Evolutionary conservation across 2,329 filamentous ascomycete genomes (phyloP), one percentile per base, ranked within the genome.

Genomic region (Phaeoacremonium minimum): DNA sequence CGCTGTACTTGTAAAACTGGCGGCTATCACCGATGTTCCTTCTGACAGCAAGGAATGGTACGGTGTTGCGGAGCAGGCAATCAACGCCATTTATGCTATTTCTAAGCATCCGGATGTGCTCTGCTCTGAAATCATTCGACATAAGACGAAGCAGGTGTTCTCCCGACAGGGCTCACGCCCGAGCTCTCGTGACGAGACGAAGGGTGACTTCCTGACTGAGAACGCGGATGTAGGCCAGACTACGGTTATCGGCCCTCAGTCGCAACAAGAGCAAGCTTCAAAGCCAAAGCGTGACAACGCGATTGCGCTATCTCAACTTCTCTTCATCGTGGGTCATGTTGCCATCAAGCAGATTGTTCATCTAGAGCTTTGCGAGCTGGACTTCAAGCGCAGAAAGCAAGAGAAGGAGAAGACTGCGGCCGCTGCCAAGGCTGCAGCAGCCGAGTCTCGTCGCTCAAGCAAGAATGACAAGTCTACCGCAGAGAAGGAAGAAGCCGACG

Each of bases 331-430:
- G 18, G 93, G 93, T 0, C 93, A 98, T 54, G 86, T 97, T 32
- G 93, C 93, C 12, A 93, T 98, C 56, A 98, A 98, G 66, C 94
- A 98, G 57, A 98, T 98, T 49, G 94, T 98, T 1, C 93, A 98
- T 57, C 77, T 98, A 9, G 93, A 98, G 52, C 73, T 97, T n/a
- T 95, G 90, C 57, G 93, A 98, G 56, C 80, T 93, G 33, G 93
- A 98, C 60, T 98, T 98, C 63, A 98, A 98, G 69, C 85, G 91
- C 36, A 79, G 91, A 47, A 98, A 98, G 69, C 84, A 87, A 28
- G 87, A 93, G 42, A 87, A 89, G 49, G 87, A 93, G 54, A 90
- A 88, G 67, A 73, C 63, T 12, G 53, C 65, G n/a, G 56, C 67
- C 3, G 61, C 66, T 0, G 47, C 64, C 37, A 71, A 71, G 47